Evolutionary conservation across 345 rosid genomes (phyloP), one percentile per base, ranked within the genome.

Genomic region (Sonneratia caseolaris): DNA sequence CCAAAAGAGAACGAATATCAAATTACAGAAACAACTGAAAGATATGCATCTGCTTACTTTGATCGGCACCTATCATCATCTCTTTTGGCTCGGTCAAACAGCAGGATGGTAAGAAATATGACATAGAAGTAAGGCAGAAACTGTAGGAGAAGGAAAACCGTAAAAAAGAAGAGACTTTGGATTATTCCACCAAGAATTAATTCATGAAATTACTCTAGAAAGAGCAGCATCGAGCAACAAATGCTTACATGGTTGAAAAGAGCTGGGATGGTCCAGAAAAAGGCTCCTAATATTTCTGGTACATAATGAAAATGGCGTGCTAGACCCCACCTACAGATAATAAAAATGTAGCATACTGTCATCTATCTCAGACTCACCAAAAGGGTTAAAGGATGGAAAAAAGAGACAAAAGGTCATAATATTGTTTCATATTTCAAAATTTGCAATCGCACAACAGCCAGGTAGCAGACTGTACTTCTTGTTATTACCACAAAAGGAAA

Each of bases 291-390:
- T 82, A 95, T 92, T 85, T 95, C 97, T 7, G 99, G 98, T 65
- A 89, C 99, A 57, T 95, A 90, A 82, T 92, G 98, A 80, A 95
- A 95, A 82, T 95, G 99, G 42, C 97, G 99, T 69, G 98, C 56
- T 73, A 92, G 77, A 74, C 96, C 91, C 98, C 99, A 95, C 99
- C 99, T 95, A 79, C 69, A 79, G 32, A 75, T 47, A 40, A 45
- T 68, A 53, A 16, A 43, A 65, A 65, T 22, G 49, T 55, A 56
- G 32, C 36, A 76, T 55, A 47, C 68, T 40, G 43, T 71, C n/a
- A 65, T 12, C 36, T 43, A 64, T 19, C 53, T 47, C 13, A 11
- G 53, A 21, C 45, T 42, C 45, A 18, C 37, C 22, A 68, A 12
- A 32, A 49, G 37, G 38, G 15, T 64, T 43, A 7, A 69, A 75